Evolutionary conservation across 2,329 filamentous ascomycete genomes (phyloP), one percentile per base, ranked within the genome.

Genomic region (Neofusicoccum sp.): DNA sequence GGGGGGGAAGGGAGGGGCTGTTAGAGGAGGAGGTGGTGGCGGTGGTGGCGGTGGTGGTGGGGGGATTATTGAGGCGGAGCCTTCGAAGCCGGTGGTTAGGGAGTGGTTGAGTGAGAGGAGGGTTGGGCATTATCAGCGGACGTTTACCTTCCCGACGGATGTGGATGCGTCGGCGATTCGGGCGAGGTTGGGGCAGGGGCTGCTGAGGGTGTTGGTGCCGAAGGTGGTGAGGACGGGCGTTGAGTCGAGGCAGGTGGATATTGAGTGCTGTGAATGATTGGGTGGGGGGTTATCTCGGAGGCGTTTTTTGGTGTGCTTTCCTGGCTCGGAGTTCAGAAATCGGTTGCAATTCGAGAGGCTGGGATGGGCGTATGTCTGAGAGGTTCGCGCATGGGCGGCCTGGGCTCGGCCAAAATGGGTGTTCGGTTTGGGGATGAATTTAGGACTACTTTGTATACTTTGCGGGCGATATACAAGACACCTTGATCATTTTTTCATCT

Each of bases 1-100:
- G 1, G 20, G 20, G 20, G 20, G 2, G 20, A 20, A 20, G 20
- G 66, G 58, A 60, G 9, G 33, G 20, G 24, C 41, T 45, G 54
- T 28, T 24, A 62, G 34, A 61, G 33, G 31, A 68, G 66, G 68
- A 69, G 67, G 56, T 47, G 43, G 33, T n/a, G 16, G 8, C 6
- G 45, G 28, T 14, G 43, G 31, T 6, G 43, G 26, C 14, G 43
- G 26, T 14, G 26, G n/a, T 14, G 24, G 6, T 11, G 28, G n/a
- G 16, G 20, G 7, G 49, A 28, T 26, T 6, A 31, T 60, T 16
- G 57, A 60, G 34, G 57, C 45, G 26, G 38, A 60, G 57, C 57
- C 57, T 36, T 51, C 43, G 31, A 41, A 58, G 45, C 60, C 54
- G 11, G 60, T 30, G 49, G 61, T 59, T 31, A 33, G 51, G 57